Evolutionary conservation across 306 rosid genomes (phyloP).

Genomic region (Rosa lucieae): DNA sequence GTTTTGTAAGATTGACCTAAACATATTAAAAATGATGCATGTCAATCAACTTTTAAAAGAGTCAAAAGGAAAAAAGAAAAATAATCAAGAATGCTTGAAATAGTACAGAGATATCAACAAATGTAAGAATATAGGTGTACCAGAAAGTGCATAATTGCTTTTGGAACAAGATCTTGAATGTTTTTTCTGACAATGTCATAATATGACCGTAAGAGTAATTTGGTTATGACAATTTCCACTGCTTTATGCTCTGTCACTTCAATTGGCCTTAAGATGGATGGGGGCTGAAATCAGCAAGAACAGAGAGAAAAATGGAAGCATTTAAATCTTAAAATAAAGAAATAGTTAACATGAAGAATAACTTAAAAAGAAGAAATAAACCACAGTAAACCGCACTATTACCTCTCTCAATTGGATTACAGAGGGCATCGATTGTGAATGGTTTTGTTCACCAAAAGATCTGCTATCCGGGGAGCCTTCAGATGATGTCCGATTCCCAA

Average conservation of each 20-base stretch:
- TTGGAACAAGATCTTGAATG: slow-evolving; percentile 46
- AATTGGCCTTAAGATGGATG: slow-evolving; percentile 42
- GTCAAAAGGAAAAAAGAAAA: not conserved
- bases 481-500: slow-evolving; percentile 11
- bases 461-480: slow-evolving; percentile 18
- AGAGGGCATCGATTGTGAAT: slow-evolving; percentile 33
- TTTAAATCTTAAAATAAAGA: not conserved
- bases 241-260: slow-evolving; percentile 37
- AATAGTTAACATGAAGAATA: slow-evolving; percentile 10
- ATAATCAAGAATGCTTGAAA: not conserved
- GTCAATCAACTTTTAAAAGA: not conserved
- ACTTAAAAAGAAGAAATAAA: not conserved
- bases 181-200: slow-evolving; percentile 50
- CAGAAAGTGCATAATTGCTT: slow-evolving; percentile 52
- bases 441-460: slow-evolving; percentile 27
- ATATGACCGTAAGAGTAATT: slow-evolving; percentile 40
- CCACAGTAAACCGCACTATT: slow-evolving; percentile 12
- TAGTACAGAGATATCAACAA: not conserved
- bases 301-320: not conserved
- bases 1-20: slow-evolving; percentile 41
- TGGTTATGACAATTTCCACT: slow-evolving; percentile 33
- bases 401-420: slow-evolving; percentile 46
- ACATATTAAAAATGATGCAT: slow-evolving; percentile 13
- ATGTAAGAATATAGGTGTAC: slow-evolving; percentile 13
- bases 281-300: slow-evolving; percentile 34